Base-by-base conservation (phyloP, 805 yeast species). In the Myxozyma kluyveri region DNA sequence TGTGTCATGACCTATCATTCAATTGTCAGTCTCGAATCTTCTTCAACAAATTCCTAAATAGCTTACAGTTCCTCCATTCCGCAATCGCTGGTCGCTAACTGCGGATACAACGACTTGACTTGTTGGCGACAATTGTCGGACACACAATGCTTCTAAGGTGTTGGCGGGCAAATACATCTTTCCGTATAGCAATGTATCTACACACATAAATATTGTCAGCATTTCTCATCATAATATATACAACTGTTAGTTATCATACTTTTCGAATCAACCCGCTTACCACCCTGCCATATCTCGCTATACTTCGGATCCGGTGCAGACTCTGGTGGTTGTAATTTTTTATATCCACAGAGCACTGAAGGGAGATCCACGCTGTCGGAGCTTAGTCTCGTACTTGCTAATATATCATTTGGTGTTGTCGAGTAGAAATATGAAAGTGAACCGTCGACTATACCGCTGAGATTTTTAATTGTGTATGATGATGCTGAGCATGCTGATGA, bases 111-210 rank as follows among this genome's bases (percentile, higher is more conserved):
- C 69, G 14, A 90, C 52, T 63, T 88, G 96, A 1, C 86, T 74
- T 23, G 73, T 71, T 4, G 76, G 68, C 0, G 83, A 72, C 17
- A 87, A 62, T 49, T 88, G 72, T 56, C 84, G 80, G 37, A 88
- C 80, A 5, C 83, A 59, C 91, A 93, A 83, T 1, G 96, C 96
- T 67, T 91, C 98, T 1, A 93, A 70, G 5, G 85, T 83, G 17
- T 87, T 82, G 1, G 88, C 86, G 0, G 99, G 98, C 56, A 91
- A 82, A 63, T 84, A 86, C 82, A 93, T 79, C 57, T 91, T 75
- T 0, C 98, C 98, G 67, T 88, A 91, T 31, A 85, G 68, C 14
- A 91, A 71, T 0, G 82, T 72, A 38, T 67, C 66, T 45, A 50
- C 37, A 33, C 9, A n/a, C 22, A 18, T 27, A 14, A 18, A 21